A percentile compares a stretch with the other conserved stretches of the same genome.
Evolutionary conservation across 306 rosid genomes (phyloP).

Genomic region (Ormosia semicastrata): DNA sequence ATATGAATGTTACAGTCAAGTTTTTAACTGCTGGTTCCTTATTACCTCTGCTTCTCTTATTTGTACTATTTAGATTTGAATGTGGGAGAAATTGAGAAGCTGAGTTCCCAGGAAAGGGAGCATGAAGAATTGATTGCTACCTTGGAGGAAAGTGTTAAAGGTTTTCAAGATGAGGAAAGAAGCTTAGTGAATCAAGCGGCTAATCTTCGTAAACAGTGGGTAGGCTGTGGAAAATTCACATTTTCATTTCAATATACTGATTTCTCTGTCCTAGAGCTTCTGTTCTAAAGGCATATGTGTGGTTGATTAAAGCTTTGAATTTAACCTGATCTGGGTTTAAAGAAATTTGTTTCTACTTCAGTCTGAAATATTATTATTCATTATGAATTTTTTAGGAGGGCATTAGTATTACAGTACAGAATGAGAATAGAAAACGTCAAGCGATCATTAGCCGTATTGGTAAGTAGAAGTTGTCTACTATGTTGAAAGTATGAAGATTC

Average conservation of each 20-base stretch:
- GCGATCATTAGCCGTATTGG: constrained; percentile 50
- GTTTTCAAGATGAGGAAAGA: constrained; percentile 54
- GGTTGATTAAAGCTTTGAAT: neutral
- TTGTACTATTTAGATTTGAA: constrained; percentile 57
- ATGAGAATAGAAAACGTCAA: constrained; percentile 50
- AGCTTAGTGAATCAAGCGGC: constrained; percentile 60
- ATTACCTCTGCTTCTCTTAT: neutral
- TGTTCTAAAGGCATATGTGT: neutral
- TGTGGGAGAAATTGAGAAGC: constrained; percentile 66
- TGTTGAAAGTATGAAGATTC: constrained; percentile 19
- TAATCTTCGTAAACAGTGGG: constrained; percentile 64
- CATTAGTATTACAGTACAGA: constrained; percentile 38
- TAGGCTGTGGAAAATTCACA: constrained; percentile 30
- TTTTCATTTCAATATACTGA: neutral
- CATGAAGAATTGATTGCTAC: constrained; percentile 54
- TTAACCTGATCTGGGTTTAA: neutral
- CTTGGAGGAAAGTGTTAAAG: constrained; percentile 49
- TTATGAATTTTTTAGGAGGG: constrained; percentile 55
- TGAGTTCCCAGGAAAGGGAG: constrained; percentile 52
- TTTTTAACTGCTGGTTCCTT: neutral
- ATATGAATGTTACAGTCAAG: neutral
- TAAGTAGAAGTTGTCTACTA: constrained; percentile 33
- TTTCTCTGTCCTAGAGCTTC: neutral
- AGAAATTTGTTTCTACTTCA: neutral
- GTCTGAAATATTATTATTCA: constrained; percentile 2